Conservation (phyloP, 2,329 filamentous ascomycete genomes). For the Cladobotryum protrusum region DNA sequence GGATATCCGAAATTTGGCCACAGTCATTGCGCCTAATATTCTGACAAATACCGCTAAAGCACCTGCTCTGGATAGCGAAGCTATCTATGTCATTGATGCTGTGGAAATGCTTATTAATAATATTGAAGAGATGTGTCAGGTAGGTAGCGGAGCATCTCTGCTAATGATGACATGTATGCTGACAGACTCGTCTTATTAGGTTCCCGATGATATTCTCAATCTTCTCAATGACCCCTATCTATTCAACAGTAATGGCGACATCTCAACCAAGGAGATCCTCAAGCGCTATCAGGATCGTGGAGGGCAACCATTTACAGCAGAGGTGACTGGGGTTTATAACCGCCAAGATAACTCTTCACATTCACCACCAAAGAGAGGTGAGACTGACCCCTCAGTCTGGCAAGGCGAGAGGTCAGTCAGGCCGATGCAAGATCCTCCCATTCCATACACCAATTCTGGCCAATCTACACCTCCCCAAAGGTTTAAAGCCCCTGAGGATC, state of each 20-base stretch:
- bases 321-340: conserved; percentile 51
- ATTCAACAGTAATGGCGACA: conserved; percentile 75
- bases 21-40: conserved; percentile 95
- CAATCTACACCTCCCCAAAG: conserved; percentile 48
- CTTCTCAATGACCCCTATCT: conserved; percentile 78
- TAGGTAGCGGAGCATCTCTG: conserved; percentile 40
- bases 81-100: conserved; percentile 88
- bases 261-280: conserved; percentile 95
- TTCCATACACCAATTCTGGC: conserved; percentile 30
- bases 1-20: conserved; percentile 96
- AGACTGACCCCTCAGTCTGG: conserved; percentile 81
- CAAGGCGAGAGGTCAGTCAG: conserved; percentile 79
- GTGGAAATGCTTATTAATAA: conserved; percentile 86
- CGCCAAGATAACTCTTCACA: conserved; percentile 52
- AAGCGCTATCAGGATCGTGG: conserved; percentile 82
- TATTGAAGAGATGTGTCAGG: conserved; percentile 96
- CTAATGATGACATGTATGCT: conserved; percentile 9
- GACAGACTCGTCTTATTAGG: conserved; percentile 52
- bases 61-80: conserved; percentile 71
- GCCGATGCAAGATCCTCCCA: conserved; percentile 59
- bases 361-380: conserved; percentile 58
- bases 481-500: conserved; percentile 42
- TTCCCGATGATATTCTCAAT: conserved; percentile 84
- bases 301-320: conserved; percentile 52
- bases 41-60: conserved; percentile 65